Percentiles rank a stretch among this genome's conserved stretches.
Evolutionary conservation across 352 stramenopile species (phyloP).

Genomic region (Phytophthora citrophthora): DNA sequence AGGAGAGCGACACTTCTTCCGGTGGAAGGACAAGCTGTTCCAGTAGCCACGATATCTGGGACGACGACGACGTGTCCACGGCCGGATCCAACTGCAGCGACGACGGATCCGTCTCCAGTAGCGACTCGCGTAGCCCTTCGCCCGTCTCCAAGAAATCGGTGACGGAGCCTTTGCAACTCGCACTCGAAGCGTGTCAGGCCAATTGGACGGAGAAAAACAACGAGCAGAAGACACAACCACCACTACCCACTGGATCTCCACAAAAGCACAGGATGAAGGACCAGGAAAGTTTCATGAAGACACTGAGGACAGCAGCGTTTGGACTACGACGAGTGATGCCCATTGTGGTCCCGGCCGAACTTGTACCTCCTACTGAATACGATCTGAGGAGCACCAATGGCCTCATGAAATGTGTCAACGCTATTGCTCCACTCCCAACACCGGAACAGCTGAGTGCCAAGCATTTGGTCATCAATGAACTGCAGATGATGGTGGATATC

Average conservation of each 20-base stretch:
- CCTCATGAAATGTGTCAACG: constrained; percentile 83
- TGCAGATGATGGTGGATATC: constrained; percentile 72
- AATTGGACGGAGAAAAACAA: constrained; percentile 22
- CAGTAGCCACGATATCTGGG: constrained; percentile 55
- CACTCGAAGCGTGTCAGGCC: constrained; percentile 14
- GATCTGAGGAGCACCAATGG: constrained; percentile 83
- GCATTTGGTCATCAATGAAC: constrained; percentile 79
- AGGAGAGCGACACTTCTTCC: constrained; percentile 41
- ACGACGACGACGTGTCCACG: constrained; percentile 54
- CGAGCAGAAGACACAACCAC: constrained; percentile 22
- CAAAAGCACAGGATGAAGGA: constrained; percentile 18
- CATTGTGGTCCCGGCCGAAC: constrained; percentile 62
- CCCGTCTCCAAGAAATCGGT: constrained; percentile 18
- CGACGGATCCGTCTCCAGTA: constrained; percentile 33
- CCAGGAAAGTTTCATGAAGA: constrained; percentile 15
- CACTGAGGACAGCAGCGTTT: constrained; percentile 4
- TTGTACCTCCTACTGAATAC: constrained; percentile 70
- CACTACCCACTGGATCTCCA: constrained; percentile 17
- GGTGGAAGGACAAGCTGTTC: constrained; percentile 51
- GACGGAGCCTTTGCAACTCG: constrained; percentile 26
- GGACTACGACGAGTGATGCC: constrained; percentile 46
- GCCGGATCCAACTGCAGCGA: constrained; percentile 47
- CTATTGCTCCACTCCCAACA: constrained; percentile 61
- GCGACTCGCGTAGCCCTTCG: constrained; percentile 9
- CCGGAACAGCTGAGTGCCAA: constrained; percentile 70